Conservation (phyloP, 2,329 filamentous ascomycete genomes). For the Exophiala sideris region DNA sequence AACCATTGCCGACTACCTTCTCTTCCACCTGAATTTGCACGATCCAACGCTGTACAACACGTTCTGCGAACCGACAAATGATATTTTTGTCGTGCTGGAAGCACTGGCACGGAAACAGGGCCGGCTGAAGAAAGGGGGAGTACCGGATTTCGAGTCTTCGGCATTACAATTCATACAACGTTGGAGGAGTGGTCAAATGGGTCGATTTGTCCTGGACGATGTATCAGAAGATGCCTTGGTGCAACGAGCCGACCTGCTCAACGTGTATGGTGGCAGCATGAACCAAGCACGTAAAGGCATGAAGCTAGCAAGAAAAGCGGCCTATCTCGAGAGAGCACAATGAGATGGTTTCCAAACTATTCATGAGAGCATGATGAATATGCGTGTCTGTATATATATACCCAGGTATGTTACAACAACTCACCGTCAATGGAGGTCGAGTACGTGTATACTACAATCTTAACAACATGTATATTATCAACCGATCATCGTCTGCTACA, state of each 20-base stretch:
- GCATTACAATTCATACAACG: slow-evolving; percentile 77
- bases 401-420: too few species aligned
- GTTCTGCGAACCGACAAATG: slow-evolving; percentile 74
- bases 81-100: slow-evolving; percentile 69
- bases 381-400: too few species aligned
- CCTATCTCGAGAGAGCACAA: slow-evolving; percentile 14
- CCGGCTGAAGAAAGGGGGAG: slow-evolving; percentile 68
- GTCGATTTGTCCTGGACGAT: slow-evolving; percentile 75
- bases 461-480: too few species aligned
- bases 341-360: too few species aligned
- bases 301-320: slow-evolving; percentile 29
- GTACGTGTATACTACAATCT: too few species aligned
- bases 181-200: slow-evolving; percentile 75
- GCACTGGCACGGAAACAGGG: slow-evolving; percentile 72
- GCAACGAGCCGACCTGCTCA: slow-evolving; percentile 33
- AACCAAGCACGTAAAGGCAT: slow-evolving; percentile 43
- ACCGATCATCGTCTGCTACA: too few species aligned
- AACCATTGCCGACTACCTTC: slow-evolving; percentile 82
- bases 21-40: slow-evolving; percentile 74
- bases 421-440: too few species aligned
- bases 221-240: slow-evolving; percentile 61
- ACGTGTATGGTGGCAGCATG: slow-evolving; percentile 39
- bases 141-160: slow-evolving; percentile 66
- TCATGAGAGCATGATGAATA: too few species aligned
- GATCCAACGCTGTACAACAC: slow-evolving; percentile 61